Evolutionary conservation across 345 rosid genomes (phyloP).

Genomic region (Boechera stricta): DNA sequence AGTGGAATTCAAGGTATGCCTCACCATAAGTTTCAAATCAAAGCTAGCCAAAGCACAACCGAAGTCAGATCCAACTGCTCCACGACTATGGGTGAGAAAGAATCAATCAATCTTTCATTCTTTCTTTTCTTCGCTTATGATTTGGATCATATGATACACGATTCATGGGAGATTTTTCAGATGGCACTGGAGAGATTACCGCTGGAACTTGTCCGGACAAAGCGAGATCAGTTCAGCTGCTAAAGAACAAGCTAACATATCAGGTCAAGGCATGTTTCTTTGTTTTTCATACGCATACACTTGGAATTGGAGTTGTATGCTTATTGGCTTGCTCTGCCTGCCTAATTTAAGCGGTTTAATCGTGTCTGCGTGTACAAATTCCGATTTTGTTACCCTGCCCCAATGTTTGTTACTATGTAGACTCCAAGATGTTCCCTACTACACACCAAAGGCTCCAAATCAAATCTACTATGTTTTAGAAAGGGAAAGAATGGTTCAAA

Average conservation of each 20-base stretch:
- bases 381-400: not conserved
- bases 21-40: slow-evolving; percentile 73
- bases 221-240: slow-evolving; percentile 51
- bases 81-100: slow-evolving; percentile 83
- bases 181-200: slow-evolving; percentile 84
- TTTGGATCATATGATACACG: not conserved
- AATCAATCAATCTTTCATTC: slow-evolving; percentile 9
- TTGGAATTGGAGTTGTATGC: not conserved
- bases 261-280: slow-evolving; percentile 1
- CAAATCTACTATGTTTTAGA: not conserved
- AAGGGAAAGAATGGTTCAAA: not conserved
- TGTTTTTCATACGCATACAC: slow-evolving; percentile 12
- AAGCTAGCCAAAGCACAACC: slow-evolving; percentile 65
- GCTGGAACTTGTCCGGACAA: slow-evolving; percentile 73
- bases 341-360: not conserved
- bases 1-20: slow-evolving; percentile 75
- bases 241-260: slow-evolving; percentile 32
- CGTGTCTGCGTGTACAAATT: slow-evolving; percentile 16
- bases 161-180: slow-evolving; percentile 49
- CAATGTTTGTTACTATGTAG: slow-evolving; percentile 6
- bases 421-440: slow-evolving; percentile 21
- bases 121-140: not conserved
- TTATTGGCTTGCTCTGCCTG: not conserved
- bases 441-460: slow-evolving; percentile 3
- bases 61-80: slow-evolving; percentile 82